Conservation (phyloP, 768 basidiomycete species). For the Roridomyces roridus region DNA sequence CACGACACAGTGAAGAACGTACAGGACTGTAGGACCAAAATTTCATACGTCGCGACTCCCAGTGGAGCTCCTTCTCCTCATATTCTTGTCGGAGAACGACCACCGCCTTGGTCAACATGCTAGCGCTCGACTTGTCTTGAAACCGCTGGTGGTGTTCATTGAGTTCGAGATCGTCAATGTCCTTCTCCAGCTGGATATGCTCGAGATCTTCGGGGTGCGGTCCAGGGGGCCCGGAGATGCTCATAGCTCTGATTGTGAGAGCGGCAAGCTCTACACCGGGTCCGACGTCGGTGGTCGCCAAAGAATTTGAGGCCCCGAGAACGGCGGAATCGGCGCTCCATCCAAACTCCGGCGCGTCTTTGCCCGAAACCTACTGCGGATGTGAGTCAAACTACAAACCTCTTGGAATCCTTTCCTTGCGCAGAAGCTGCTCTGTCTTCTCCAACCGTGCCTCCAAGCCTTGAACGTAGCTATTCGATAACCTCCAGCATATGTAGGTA, state of each 20-base stretch:
- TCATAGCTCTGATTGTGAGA: slow-evolving; percentile 2
- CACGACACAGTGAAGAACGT: background rate
- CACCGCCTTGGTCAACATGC: slow-evolving; percentile 4
- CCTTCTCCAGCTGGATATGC: background rate
- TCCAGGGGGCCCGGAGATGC: background rate
- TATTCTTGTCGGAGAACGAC: slow-evolving; percentile 4
- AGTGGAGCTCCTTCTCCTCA: background rate
- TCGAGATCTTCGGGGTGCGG: background rate
- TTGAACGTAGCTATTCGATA: too few species aligned
- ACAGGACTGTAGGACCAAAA: slow-evolving; percentile 13
- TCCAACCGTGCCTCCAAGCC: slow-evolving; percentile 45
- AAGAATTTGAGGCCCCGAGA: background rate
- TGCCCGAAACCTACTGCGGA: too few species aligned
- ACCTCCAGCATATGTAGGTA: too few species aligned
- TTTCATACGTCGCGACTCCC: background rate
- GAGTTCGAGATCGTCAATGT: background rate
- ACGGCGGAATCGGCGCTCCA: slow-evolving; percentile 12
- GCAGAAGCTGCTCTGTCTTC: slow-evolving; percentile 42
- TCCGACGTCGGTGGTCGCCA: background rate
- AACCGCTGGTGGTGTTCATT: background rate
- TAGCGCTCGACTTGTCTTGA: slow-evolving; percentile 1
- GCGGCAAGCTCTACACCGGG: slow-evolving; percentile 11
- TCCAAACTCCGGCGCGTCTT: too few species aligned
- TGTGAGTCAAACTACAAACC: too few species aligned
- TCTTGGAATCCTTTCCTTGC: slow-evolving; percentile 1